phyloP scores from a whole-genome alignment of 1,139 yeast species.

The Yamadazyma spencermartinsiae region DNA sequence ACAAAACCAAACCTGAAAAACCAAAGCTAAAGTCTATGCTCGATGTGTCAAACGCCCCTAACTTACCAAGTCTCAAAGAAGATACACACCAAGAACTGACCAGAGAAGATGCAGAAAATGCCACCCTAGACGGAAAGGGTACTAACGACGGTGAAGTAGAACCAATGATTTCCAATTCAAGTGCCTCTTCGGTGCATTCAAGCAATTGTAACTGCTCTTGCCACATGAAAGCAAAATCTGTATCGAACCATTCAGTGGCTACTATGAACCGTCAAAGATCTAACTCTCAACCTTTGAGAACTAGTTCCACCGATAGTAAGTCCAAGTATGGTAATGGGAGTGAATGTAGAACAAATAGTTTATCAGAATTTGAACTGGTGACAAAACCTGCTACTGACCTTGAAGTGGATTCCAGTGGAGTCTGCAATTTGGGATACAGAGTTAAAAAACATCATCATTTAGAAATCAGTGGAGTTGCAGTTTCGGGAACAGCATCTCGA shows the following conservation, averaged over 20 bases:
- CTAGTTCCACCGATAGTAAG: slow-evolving; percentile 6
- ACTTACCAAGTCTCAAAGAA: slow-evolving; percentile 26
- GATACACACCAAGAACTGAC: slow-evolving; percentile 9
- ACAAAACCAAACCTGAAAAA: slow-evolving; percentile 10
- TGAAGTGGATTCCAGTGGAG: slow-evolving; percentile 32
- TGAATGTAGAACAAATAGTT: slow-evolving; percentile 3
- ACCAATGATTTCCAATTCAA: slow-evolving; percentile 2
- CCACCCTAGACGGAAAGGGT: not conserved
- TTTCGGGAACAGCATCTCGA: slow-evolving; percentile 26
- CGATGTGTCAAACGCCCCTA: slow-evolving; percentile 9
- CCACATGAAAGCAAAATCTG: slow-evolving; percentile 2
- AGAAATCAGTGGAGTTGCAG: slow-evolving; percentile 37
- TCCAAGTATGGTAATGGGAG: not conserved
- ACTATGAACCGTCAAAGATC: slow-evolving; percentile 5
- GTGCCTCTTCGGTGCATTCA: slow-evolving; percentile 3
- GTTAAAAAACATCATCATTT: slow-evolving; percentile 47
- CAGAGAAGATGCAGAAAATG: slow-evolving; percentile 1
- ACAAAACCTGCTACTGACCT: slow-evolving; percentile 17
- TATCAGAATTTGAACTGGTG: slow-evolving; percentile 11
- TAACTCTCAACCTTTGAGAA: slow-evolving; percentile 7
- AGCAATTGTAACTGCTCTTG: slow-evolving; percentile 7
- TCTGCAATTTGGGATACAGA: slow-evolving; percentile 46
- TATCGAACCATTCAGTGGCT: slow-evolving; percentile 1
- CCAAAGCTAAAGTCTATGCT: slow-evolving; percentile 14
- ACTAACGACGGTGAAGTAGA: not conserved